A percentile compares a stretch with the other conserved stretches of the same genome.
Conservation (phyloP, 2,329 filamentous ascomycete species). For the Cadophora sp. region DNA sequence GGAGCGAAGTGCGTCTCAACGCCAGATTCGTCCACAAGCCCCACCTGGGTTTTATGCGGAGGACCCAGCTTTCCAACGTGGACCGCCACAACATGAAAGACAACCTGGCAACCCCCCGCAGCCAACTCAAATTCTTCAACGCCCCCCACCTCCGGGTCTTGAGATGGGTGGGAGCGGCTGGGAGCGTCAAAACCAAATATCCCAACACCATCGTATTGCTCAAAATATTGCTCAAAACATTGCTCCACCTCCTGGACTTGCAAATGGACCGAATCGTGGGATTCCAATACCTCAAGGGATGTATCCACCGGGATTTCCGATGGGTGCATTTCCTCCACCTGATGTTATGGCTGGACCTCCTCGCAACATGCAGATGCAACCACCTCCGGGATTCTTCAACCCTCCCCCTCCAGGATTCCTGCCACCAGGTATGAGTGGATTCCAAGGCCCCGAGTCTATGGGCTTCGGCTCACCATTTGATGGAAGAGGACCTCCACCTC, state of each 20-base stretch:
- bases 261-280: slow-evolving; percentile 46
- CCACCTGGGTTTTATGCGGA: slow-evolving; percentile 45
- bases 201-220: slow-evolving; percentile 31
- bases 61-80: slow-evolving; percentile 37
- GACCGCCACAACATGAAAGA: slow-evolving; percentile 39
- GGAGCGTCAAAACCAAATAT: slow-evolving; percentile 40
- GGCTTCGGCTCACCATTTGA: slow-evolving; percentile 60
- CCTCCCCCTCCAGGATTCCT: slow-evolving; percentile 58
- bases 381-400: slow-evolving; percentile 53
- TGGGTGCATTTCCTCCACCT: slow-evolving; percentile 53
- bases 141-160: slow-evolving; percentile 65
- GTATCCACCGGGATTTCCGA: slow-evolving; percentile 67
- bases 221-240: slow-evolving; percentile 57
- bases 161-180: slow-evolving; percentile 57
- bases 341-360: slow-evolving; percentile 51
- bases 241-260: slow-evolving; percentile 66
- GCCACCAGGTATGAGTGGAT: slow-evolving; percentile 61
- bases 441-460: slow-evolving; percentile 60
- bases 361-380: slow-evolving; percentile 54
- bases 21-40: slow-evolving; percentile 46
- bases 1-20: slow-evolving; percentile 44
- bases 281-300: slow-evolving; percentile 61
- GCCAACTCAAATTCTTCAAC: slow-evolving; percentile 69
- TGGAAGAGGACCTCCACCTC: slow-evolving; percentile 58
- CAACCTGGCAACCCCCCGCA: slow-evolving; percentile 50